Percentiles rank a stretch among this genome's conserved stretches.
Evolutionary conservation across 139 green algal species (phyloP).

Genomic region (Dunaliella primolecta): DNA sequence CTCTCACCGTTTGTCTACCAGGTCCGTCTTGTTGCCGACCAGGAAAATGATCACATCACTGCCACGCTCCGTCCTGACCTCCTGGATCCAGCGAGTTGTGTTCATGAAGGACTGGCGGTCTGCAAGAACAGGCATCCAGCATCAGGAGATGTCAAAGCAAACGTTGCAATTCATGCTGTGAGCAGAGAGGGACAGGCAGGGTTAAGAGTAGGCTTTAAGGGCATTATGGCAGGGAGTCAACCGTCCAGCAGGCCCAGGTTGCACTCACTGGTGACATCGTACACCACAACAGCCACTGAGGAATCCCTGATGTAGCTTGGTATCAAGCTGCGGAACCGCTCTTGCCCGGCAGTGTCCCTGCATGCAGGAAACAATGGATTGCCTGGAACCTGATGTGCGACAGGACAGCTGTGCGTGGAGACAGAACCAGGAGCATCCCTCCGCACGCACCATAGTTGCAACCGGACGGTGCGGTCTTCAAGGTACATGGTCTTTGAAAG

Average conservation of each 20-base stretch:
- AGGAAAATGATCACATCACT: slow-evolving; percentile 98
- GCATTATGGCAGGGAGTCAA: neutral
- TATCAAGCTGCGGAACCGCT: slow-evolving; percentile 95
- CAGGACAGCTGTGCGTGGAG: neutral
- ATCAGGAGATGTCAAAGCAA: neutral
- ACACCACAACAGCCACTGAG: slow-evolving; percentile 97
- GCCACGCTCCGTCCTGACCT: slow-evolving; percentile 93
- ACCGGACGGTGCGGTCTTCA: slow-evolving; percentile 94
- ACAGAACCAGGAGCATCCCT: no score
- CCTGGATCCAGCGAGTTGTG: slow-evolving; percentile 93
- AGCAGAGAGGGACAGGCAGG: neutral
- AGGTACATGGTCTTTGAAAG: slow-evolving; percentile 99
- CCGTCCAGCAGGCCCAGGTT: neutral
- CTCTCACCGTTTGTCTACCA: slow-evolving; percentile 88
- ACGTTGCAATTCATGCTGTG: neutral
- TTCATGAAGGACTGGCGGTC: slow-evolving; percentile 94
- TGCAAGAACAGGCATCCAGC: no score
- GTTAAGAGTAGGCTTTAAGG: neutral
- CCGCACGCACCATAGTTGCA: slow-evolving; percentile 92
- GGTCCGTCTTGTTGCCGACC: slow-evolving; percentile 99
- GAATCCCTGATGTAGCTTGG: slow-evolving; percentile 98
- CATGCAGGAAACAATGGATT: no score
- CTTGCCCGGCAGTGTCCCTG: slow-evolving; percentile 97
- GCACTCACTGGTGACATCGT: slow-evolving; percentile 95
- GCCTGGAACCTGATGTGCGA: no score